These are phyloP conservation scores for Vitis rotundifolia DNA, from an alignment of 164 flowering plant species.

Conservation along the genomic window DNA sequence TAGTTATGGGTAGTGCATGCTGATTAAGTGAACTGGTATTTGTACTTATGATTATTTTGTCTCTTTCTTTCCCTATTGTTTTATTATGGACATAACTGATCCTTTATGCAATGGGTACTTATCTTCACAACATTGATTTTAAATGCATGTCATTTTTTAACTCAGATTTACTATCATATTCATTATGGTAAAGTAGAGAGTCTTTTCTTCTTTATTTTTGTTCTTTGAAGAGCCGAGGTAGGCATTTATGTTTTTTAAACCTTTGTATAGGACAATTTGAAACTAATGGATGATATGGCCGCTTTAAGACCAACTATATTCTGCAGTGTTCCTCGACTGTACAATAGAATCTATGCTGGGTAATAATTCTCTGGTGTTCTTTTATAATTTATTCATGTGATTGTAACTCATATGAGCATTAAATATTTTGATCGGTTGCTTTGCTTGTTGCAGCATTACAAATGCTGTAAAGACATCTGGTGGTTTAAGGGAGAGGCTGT, in stretches of 20 bases:
- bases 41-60: too few relatives aligned
- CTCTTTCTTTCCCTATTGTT: too few relatives aligned
- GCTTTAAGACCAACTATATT: slow-evolving; percentile 88
- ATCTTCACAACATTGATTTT: too few relatives aligned
- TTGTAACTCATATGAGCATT: slow-evolving; percentile 1
- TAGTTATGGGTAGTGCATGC: background rate
- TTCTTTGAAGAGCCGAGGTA: too few relatives aligned
- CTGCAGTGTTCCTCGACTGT: slow-evolving; percentile 93
- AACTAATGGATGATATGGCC: slow-evolving; percentile 91
- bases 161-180: too few relatives aligned
- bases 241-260: background rate
- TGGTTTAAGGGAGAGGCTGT: slow-evolving; percentile 71
- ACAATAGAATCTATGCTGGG: slow-evolving; percentile 72
- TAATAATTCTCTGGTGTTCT: slow-evolving; percentile 5
- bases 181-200: too few relatives aligned
- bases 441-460: slow-evolving; percentile 52
- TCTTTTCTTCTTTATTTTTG: too few relatives aligned
- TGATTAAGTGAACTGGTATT: background rate
- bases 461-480: slow-evolving; percentile 94
- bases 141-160: too few relatives aligned
- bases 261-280: slow-evolving; percentile 77
- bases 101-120: background rate
- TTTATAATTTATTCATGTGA: background rate
- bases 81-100: background rate
- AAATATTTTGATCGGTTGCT: background rate